Evolutionary conservation across 2,329 filamentous ascomycete genomes (phyloP), one percentile per base, ranked within the genome.

Genomic region (Clarireedia paspali): DNA sequence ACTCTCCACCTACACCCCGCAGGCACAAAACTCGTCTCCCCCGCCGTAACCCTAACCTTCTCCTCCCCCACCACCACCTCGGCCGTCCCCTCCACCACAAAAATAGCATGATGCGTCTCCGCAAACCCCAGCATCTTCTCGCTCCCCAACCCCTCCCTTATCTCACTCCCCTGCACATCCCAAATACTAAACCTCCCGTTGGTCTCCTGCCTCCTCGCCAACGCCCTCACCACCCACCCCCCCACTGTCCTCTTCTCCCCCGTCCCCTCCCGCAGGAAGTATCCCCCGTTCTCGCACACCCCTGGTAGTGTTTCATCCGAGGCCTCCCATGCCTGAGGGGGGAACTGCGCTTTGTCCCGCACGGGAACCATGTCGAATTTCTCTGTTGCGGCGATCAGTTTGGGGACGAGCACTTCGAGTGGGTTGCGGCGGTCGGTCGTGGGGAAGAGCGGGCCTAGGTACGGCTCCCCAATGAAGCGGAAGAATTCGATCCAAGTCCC

Each of bases 401-500:
- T 81, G 15, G 77, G 77, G 24, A 82, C 75, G 34, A 82, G 63
- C 0, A 77, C 66, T 24, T 75, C 70, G 46, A 73, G 74, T 2
- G 80, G 68, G 60, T 80, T 75, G 1, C 80, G 75, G n/a, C 74
- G 62, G 63, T 83, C 80, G 38, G 70, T 66, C 50, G 79, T 74
- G 1, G 80, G 79, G 15, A 78, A 73, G 17, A 81, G 60, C 1
- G 76, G 61, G 0, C 79, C 78, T 3, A 68, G 59, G 55, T 77
- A 82, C 0, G 75, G 70, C 64, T 83, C 79, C 27, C 74, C 74
- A 6, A 83, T 74, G 63, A 80, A 77, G 50, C 80, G 74, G 70
- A 83, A 83, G 70, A 83, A 83, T 61, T 83, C 79, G 27, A 81
- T 71, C 80, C 80, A 83, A 63, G 80, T 79, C 5, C 78, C 80